Percentiles rank a stretch among this genome's conserved stretches.
phyloP scores from a whole-genome alignment of 805 yeast species.

The Saccharomycopsis javanensis region DNA sequence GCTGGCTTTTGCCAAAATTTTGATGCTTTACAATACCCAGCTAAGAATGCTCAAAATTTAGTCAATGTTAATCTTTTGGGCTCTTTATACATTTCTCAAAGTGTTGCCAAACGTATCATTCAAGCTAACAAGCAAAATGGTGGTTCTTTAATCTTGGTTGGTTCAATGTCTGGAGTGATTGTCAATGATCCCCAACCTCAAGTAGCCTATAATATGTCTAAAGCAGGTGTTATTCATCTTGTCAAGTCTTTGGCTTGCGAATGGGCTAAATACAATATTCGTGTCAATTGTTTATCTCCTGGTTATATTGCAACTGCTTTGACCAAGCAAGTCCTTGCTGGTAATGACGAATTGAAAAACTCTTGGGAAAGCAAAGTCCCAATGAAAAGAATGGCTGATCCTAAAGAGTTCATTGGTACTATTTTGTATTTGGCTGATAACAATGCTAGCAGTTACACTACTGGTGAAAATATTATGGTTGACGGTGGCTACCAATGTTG shows the following conservation, averaged over 20 bases:
- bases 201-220: slow-evolving; percentile 60
- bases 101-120: slow-evolving; percentile 58
- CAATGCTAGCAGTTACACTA: slow-evolving; percentile 48
- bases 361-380: slow-evolving; percentile 58
- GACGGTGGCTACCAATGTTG: slow-evolving; percentile 54
- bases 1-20: slow-evolving; percentile 64
- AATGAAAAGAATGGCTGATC: slow-evolving; percentile 60
- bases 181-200: slow-evolving; percentile 70
- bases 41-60: slow-evolving; percentile 51
- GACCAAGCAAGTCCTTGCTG: slow-evolving; percentile 47
- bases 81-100: slow-evolving; percentile 55
- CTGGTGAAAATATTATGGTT: slow-evolving; percentile 57
- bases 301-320: slow-evolving; percentile 66
- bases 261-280: slow-evolving; percentile 54
- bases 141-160: slow-evolving; percentile 53
- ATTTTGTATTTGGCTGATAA: slow-evolving; percentile 49
- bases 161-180: slow-evolving; percentile 63
- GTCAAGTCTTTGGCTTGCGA: slow-evolving; percentile 61
- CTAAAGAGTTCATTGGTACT: slow-evolving; percentile 59
- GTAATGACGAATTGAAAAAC: slow-evolving; percentile 36
- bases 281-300: slow-evolving; percentile 60
- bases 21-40: slow-evolving; percentile 61
- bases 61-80: slow-evolving; percentile 60
- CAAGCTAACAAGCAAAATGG: slow-evolving; percentile 34
- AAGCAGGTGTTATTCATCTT: slow-evolving; percentile 63